Base-by-base conservation (phyloP, 345 rosid genomes). In the Conringia planisiliqua region DNA sequence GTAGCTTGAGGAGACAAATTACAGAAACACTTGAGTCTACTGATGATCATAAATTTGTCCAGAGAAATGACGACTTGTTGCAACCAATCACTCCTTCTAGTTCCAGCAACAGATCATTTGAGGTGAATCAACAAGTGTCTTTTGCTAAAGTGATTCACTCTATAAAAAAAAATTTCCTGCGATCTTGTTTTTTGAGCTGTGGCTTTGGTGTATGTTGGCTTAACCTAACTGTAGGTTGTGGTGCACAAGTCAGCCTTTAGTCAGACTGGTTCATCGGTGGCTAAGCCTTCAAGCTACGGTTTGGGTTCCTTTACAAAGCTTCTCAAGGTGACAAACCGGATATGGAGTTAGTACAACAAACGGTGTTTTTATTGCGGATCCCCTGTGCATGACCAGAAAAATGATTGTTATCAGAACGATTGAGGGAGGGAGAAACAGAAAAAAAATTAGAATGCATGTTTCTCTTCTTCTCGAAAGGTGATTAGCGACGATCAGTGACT, bases 271-370 rank as follows among this genome's bases (percentile, higher is more conserved):
- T 89, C 94, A 3, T 80, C 86, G 4, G 82, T 80, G 40, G 77
- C 73, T 36, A 86, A 78, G 81, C 82, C 83, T 35, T 66, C 88
- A 30, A 75, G 80, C 64, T 84, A 83, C 66, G 78, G 80, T 79
- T 86, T 89, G 39, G n/a, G 87, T 72, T 80, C 98, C 35, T 92
- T 98, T 10, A 82, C 87, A 0, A 90, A 92, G 83, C 80, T 96
- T 62, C 82, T 96, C 62, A 96, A 88, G 70, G 88, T 92, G 59
- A 78, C 92, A 7, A 90, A 92, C 59, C 85, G 91, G 62, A 92
- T 95, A 44, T 89, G 97, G 97, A 87, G 89, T 82, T 22, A 1
- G 1, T 22, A 22, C 24, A 22, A 22, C 24, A 22, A 22, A 22
- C 24, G 1, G 24, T 22, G n/a, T n/a, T n/a, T n/a, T n/a, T n/a